Evolutionary conservation across 441 rosid species (phyloP), one percentile per base, ranked within the genome.

Genomic region (Populus tomentosa): DNA sequence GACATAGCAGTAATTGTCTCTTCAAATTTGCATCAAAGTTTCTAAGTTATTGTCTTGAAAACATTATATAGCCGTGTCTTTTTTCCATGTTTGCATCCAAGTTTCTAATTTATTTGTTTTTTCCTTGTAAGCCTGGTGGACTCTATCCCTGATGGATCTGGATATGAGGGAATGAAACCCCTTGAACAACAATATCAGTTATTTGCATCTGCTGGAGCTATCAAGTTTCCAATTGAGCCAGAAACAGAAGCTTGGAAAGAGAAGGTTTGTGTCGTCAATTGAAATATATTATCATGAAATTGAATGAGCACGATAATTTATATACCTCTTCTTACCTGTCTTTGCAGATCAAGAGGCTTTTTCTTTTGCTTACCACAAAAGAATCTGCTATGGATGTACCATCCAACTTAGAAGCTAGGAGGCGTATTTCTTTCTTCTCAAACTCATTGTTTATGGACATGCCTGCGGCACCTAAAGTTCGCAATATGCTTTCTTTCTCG

Each of bases 321-420:
- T 23, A 16, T 61, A 50, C 63, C 36, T 20, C 65, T 32, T 35
- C 13, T 42, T 40, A 36, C 18, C 4, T 75, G 8, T 20, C 23
- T 46, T 78, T 86, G 76, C 90, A 97, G 99, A 97, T 95, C 80
- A 93, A 93, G 75, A 85, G 99, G 74, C 90, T 97, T 80, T 83
- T 80, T 86, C 90, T 95, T 36, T 88, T 97, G 87, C 95, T 97
- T 75, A 97, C 96, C 73, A 92, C 98, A 13, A 97, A 97, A 89
- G 99, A 97, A 85, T 97, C 99, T 70, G 99, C 99, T 24, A 97
- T 95, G 99, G 99, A 97, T 85, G 99, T 97, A 20, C 99, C 99
- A 56, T 91, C 99, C 72, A 97, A 97, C 89, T 80, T 97, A 73
- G 99, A 97, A 87, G 99, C 99, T 75, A 86, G 98, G 86, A 92